A percentile compares a stretch with the other conserved stretches of the same genome.
phyloP scores from a whole-genome alignment of 2,329 filamentous ascomycete species.

The Rutstroemia sp. region DNA sequence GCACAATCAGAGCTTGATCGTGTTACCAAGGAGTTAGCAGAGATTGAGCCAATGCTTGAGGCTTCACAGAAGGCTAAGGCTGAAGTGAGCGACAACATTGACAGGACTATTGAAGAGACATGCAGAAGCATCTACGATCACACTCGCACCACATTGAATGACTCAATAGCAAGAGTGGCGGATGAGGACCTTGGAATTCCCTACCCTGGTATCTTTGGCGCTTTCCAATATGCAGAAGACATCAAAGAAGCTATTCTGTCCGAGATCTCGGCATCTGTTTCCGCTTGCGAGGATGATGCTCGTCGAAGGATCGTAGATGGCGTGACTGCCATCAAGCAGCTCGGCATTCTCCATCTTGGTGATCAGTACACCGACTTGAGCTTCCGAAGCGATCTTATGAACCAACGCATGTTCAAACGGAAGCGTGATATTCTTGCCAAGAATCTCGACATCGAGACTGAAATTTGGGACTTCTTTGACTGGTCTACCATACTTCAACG shows the following conservation, averaged over 20 bases:
- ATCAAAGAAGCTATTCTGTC: conserved; percentile 87
- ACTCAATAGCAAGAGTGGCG: conserved; percentile 70
- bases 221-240: conserved; percentile 89
- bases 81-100: conserved; percentile 75
- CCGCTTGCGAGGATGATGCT: conserved; percentile 78
- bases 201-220: conserved; percentile 78
- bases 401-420: conserved; percentile 58
- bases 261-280: conserved; percentile 73
- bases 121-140: conserved; percentile 81
- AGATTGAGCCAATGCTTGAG: conserved; percentile 80
- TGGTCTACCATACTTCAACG: conserved; percentile 72
- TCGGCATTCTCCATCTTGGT: conserved; percentile 82
- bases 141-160: conserved; percentile 66
- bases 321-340: conserved; percentile 79
- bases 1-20: conserved; percentile 78
- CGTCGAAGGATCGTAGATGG: conserved; percentile 68
- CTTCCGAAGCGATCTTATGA: conserved; percentile 82
- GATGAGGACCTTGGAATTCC: conserved; percentile 72
- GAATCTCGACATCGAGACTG: conserved; percentile 80
- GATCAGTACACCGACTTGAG: conserved; percentile 78
- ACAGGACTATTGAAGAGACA: conserved; percentile 74
- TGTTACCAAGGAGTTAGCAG: conserved; percentile 70
- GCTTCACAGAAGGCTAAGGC: conserved; percentile 71
- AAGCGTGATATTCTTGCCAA: conserved; percentile 74
- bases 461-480: conserved; percentile 92